Evolutionary conservation across 2,329 filamentous ascomycete genomes (phyloP), one percentile per base, ranked within the genome.

Genomic region (Arachnopeziza araneosa): DNA sequence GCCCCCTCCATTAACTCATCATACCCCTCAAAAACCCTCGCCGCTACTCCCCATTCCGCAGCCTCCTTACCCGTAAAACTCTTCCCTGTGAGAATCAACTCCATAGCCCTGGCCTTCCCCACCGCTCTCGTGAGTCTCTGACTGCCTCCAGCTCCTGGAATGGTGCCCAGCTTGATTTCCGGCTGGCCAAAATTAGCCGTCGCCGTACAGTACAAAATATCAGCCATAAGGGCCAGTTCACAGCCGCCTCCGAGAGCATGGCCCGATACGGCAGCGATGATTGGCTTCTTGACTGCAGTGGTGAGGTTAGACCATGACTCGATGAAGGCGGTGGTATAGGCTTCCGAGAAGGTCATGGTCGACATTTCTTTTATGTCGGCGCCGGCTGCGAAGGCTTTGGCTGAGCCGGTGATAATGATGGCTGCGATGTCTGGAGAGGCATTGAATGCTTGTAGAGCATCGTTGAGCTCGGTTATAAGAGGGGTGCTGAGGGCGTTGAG

Each of bases 321-420:
- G 75, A 99, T 98, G 76, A 99, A 99, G 72, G 96, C 91, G 67
- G 80, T 85, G 54, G 85, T 89, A 79, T 97, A 98, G 49, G 95
- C 93, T 66, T 88, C 80, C 64, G 90, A 84, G 77, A 99, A 99
- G 58, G 88, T 93, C 49, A 97, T 85, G 62, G 91, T 87, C 30
- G 91, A 90, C 95, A 99, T 99, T 77, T 99, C 95, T 77, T 98
- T 98, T 80, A 99, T 99, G 76, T 99, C 95, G 63, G 95, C 95
- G 56, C 95, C 95, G 52, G 95, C 93, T 30, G 93, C 93, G 72
- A 97, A 99, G 50, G 93, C 93, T 75, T 88, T 91, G 66, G 91
- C 81, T 52, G 89, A 96, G 58, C 95, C 95, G 0, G 95, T 97
- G 60, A 99, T 80, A 61, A 99, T 76, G 68, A 96, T 91, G 68